phyloP scores from a whole-genome alignment of 495 filamentous ascomycete genomes.

The Astrothelium macrocarpum region DNA sequence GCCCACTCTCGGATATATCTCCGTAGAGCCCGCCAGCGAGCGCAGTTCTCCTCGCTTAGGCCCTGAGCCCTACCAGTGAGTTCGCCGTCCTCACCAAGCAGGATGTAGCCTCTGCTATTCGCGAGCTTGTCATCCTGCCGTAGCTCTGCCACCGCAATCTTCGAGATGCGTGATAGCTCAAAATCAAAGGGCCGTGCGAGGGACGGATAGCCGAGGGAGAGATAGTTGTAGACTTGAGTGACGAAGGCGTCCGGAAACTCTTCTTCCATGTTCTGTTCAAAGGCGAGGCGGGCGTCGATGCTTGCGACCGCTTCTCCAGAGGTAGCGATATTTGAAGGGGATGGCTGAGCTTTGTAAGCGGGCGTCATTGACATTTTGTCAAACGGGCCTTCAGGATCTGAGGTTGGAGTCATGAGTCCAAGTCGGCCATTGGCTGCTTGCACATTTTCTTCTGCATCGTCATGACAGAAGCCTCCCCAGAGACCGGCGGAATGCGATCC shows the following conservation, averaged over 20 bases:
- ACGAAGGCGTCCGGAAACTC: slow-evolving; percentile 80
- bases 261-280: slow-evolving; percentile 40
- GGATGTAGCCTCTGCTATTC: slow-evolving; percentile 57
- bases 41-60: slow-evolving; percentile 41
- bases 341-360: slow-evolving; percentile 10
- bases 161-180: slow-evolving; percentile 70
- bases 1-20: slow-evolving; percentile 80
- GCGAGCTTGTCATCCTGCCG: slow-evolving; percentile 57
- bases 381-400: slow-evolving; percentile 19
- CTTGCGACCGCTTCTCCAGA: background rate
- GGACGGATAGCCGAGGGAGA: slow-evolving; percentile 81
- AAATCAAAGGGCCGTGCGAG: slow-evolving; percentile 71
- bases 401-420: slow-evolving; percentile 30
- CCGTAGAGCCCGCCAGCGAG: slow-evolving; percentile 71
- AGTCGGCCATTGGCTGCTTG: slow-evolving; percentile 23
- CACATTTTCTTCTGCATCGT: slow-evolving; percentile 12
- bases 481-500: slow-evolving; percentile 24
- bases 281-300: slow-evolving; percentile 29
- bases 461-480: slow-evolving; percentile 34
- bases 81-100: slow-evolving; percentile 40
- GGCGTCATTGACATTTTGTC: slow-evolving; percentile 9
- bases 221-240: slow-evolving; percentile 92
- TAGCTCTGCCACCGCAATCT: slow-evolving; percentile 54
- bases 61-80: slow-evolving; percentile 27
- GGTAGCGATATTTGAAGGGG: slow-evolving; percentile 1